Conservation (phyloP, 2,329 filamentous ascomycete species). For the Pestalotiopsis sp. region DNA sequence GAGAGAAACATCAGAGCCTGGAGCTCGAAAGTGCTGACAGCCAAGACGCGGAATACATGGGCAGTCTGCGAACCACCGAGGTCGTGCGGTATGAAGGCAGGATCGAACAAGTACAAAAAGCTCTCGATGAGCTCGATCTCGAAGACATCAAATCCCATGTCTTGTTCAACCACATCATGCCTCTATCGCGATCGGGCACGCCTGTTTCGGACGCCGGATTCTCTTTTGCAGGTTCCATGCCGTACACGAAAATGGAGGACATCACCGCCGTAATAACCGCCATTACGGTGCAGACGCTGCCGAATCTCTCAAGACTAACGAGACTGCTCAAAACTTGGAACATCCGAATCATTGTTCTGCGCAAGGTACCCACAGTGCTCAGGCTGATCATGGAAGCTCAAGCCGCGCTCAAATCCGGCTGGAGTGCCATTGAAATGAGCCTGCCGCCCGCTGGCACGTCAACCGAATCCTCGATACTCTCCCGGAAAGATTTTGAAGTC, state of each 20-base stretch:
- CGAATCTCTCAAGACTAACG: slow-evolving; percentile 75
- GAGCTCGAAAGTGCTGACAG: slow-evolving; percentile 22
- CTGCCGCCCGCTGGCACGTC: slow-evolving; percentile 17
- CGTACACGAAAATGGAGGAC: slow-evolving; percentile 79
- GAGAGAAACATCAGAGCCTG: slow-evolving; percentile 8
- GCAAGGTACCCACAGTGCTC: slow-evolving; percentile 72
- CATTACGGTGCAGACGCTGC: slow-evolving; percentile 86
- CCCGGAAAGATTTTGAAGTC: slow-evolving; percentile 53
- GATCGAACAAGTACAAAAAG: slow-evolving; percentile 72
- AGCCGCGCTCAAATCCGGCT: slow-evolving; percentile 66
- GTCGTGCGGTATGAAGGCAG: slow-evolving; percentile 72
- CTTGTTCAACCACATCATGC: slow-evolving; percentile 76
- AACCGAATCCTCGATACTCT: slow-evolving; percentile 30
- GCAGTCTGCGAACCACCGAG: slow-evolving; percentile 68
- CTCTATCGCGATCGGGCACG: slow-evolving; percentile 54
- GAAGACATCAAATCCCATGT: slow-evolving; percentile 91
- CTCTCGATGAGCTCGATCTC: slow-evolving; percentile 71
- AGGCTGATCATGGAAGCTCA: slow-evolving; percentile 68
- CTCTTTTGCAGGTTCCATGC: slow-evolving; percentile 42
- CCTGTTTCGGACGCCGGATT: slow-evolving; percentile 49
- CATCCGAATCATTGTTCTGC: slow-evolving; percentile 73
- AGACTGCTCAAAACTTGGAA: slow-evolving; percentile 78
- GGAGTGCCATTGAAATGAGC: slow-evolving; percentile 58
- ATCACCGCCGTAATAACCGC: slow-evolving; percentile 88
- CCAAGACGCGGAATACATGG: slow-evolving; percentile 57